A percentile compares a stretch with the other conserved stretches of the same genome.
phyloP scores from a whole-genome alignment of 1,284 basidiomycete genomes.

The Flammula alnicola region DNA sequence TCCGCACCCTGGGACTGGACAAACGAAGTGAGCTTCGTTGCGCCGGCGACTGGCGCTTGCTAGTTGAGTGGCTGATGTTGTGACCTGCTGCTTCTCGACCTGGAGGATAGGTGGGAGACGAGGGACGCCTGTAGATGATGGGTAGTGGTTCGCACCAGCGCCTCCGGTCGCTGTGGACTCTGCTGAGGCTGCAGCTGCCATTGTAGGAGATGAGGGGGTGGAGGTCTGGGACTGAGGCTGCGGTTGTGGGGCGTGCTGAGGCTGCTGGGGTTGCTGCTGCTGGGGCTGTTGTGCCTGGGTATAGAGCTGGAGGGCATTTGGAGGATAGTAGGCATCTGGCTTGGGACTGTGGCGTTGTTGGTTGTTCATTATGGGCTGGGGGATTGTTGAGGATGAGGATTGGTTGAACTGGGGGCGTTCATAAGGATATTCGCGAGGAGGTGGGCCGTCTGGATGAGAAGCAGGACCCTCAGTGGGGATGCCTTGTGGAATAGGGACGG shows the following conservation, averaged over 20 bases:
- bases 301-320: slow-evolving; percentile 48
- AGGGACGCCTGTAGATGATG: slow-evolving; percentile 57
- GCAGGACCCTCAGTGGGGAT: slow-evolving; percentile 49
- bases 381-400: slow-evolving; percentile 28
- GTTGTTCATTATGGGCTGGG: slow-evolving; percentile 22
- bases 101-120: slow-evolving; percentile 82
- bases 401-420: slow-evolving; percentile 32
- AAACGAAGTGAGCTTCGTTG: slow-evolving; percentile 90
- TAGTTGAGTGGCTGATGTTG: slow-evolving; percentile 92
- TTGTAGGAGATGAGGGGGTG: slow-evolving; percentile 31
- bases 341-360: slow-evolving; percentile 17
- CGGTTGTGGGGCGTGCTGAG: slow-evolving; percentile 14
- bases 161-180: slow-evolving; percentile 34
- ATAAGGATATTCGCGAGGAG: slow-evolving; percentile 40
- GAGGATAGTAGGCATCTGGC: slow-evolving; percentile 30
- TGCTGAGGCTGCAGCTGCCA: slow-evolving; percentile 7
- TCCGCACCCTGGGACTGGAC: slow-evolving; percentile 93
- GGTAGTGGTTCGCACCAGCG: slow-evolving; percentile 56
- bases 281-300: slow-evolving; percentile 26
- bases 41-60: slow-evolving; percentile 88
- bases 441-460: slow-evolving; percentile 46
- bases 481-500: slow-evolving; percentile 41
- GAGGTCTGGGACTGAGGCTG: slow-evolving; percentile 15
- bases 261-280: slow-evolving; percentile 23
- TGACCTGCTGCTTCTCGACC: slow-evolving; percentile 92